Conservation (phyloP, 176 grass and related monocot species). For the Aegilops speltoides region DNA sequence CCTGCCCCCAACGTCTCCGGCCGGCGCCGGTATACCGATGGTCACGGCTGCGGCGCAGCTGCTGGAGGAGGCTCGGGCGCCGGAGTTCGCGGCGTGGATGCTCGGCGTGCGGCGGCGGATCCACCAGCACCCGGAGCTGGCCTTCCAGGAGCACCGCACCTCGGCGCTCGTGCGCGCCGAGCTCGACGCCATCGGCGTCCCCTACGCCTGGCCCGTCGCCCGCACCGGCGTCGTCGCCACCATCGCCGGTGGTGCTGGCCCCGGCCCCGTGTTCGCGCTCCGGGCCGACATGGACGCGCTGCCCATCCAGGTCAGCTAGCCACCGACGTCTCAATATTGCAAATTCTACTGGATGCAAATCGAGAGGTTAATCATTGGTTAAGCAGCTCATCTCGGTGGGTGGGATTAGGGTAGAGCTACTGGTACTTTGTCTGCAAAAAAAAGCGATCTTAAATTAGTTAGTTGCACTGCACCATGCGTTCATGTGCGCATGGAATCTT, state of each 20-base stretch:
- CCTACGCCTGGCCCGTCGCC: conserved; percentile 47
- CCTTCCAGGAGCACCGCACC: conserved; percentile 51
- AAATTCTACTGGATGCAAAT: not conserved
- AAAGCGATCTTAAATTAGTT: too few species aligned
- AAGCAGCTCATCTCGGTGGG: too few species aligned
- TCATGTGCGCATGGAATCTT: too few species aligned
- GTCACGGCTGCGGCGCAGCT: not conserved
- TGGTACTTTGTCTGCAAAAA: too few species aligned
- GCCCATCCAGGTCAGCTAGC: conserved; percentile 44
- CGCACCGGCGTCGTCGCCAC: conserved; percentile 56
- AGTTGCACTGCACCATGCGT: too few species aligned
- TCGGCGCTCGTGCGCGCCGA: conserved; percentile 53
- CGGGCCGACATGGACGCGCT: conserved; percentile 84
- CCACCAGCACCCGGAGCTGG: conserved; percentile 68
- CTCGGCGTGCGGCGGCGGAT: conserved; percentile 32
- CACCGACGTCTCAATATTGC: not conserved
- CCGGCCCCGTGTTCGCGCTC: conserved; percentile 45
- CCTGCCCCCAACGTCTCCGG: too few species aligned
- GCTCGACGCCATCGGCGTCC: conserved; percentile 42
- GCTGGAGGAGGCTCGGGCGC: conserved; percentile 20
- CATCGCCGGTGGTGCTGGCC: conserved; percentile 26
- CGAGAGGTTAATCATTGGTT: too few species aligned
- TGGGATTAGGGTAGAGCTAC: too few species aligned
- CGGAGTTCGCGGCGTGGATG: conserved; percentile 52
- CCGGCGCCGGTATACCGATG: not conserved